A percentile compares a stretch with the other conserved stretches of the same genome.
phyloP scores from a whole-genome alignment of 140 eudicot genomes.

The Erigeron philadelphicus region DNA sequence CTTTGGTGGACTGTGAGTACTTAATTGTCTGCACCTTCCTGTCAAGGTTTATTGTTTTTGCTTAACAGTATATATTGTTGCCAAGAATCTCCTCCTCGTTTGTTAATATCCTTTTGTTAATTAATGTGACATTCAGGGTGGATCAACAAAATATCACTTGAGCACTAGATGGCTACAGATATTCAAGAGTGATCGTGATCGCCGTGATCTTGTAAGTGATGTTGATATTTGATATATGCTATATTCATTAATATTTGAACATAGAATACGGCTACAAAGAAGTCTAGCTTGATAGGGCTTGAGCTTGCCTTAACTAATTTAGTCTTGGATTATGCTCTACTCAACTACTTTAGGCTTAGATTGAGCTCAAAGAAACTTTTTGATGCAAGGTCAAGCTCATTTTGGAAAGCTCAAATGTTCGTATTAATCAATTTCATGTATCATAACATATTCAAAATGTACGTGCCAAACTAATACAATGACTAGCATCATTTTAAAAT shows the following conservation, averaged over 20 bases:
- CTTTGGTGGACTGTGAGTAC: slow-evolving; percentile 10
- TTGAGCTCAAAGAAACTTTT: no score
- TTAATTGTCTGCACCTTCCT: slow-evolving; percentile 10
- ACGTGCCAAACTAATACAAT: no score
- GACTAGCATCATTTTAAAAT: no score
- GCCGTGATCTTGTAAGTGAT: slow-evolving; percentile 95
- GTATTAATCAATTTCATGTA: no score
- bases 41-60: background rate
- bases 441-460: no score
- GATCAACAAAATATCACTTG: slow-evolving; percentile 90
- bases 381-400: no score
- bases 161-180: slow-evolving; percentile 90
- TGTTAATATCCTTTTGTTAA: slow-evolving; percentile 13
- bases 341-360: no score
- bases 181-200: slow-evolving; percentile 87
- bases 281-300: no score
- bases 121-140: slow-evolving; percentile 61
- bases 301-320: no score
- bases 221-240: background rate
- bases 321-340: no score
- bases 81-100: background rate
- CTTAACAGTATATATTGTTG: background rate
- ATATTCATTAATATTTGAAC: background rate
- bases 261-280: no score
- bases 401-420: no score